phyloP scores from a whole-genome alignment of 2,329 filamentous ascomycete genomes.

The Scopulariopsis brevicaulis region DNA sequence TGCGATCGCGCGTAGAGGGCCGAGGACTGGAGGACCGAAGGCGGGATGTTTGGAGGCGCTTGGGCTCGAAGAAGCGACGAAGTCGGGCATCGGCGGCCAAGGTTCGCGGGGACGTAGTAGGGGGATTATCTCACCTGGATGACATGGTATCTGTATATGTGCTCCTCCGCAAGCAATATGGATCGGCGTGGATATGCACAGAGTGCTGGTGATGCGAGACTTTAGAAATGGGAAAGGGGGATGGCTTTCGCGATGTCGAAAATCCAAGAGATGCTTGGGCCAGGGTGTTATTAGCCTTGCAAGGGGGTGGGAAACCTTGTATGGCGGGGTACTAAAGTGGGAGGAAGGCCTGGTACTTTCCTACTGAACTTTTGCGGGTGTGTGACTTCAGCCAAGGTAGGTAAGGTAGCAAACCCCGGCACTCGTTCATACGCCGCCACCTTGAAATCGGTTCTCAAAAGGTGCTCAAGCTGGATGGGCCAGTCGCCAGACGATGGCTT shows the following conservation, averaged over 20 bases:
- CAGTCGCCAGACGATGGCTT: neutral
- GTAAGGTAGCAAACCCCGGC: neutral
- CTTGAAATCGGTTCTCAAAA: neutral
- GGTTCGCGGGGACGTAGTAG: neutral
- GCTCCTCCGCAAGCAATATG: neutral
- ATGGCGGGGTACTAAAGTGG: neutral
- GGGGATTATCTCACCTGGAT: neutral
- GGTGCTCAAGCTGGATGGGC: neutral
- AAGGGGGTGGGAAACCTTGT: neutral
- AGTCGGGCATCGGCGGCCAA: neutral
- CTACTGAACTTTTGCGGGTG: neutral
- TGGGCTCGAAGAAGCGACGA: neutral
- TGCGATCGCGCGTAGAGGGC: too few relatives aligned
- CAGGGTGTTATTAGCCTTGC: constrained; percentile 5
- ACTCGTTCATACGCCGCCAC: neutral
- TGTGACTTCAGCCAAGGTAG: neutral
- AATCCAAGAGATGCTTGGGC: neutral
- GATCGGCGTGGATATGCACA: neutral
- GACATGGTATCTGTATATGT: neutral
- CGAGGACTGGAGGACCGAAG: too few relatives aligned
- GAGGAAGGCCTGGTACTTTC: neutral
- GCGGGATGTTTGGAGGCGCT: too few relatives aligned
- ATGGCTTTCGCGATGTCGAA: neutral
- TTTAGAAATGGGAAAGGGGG: neutral
- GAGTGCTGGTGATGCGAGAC: neutral